Evolutionary conservation across 208 protist species (phyloP), one percentile per base, ranked within the genome.

Genomic region (Naegleria fowleri): DNA sequence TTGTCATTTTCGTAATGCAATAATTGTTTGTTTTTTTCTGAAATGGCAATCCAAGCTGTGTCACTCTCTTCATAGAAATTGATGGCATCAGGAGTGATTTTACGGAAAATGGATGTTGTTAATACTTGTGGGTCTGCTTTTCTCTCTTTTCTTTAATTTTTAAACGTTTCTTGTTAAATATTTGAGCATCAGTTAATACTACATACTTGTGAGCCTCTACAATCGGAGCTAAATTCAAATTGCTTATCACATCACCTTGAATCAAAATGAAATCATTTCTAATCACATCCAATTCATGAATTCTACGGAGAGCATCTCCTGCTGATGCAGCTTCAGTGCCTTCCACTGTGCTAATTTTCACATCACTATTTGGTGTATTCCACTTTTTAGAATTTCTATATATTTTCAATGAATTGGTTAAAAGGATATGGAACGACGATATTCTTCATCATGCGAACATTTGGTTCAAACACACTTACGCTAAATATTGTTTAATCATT

Each of bases 211-310:
- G 83, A 48, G 11, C 15, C 48, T 86, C 29, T 19, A 86, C 33
- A 36, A 86, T 39, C 41, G 83, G 83, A 19, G 16, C 41, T 22
- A 84, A 13, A 51, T 84, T 39, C n/a, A 91, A 13, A 43, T 91
- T 91, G 9, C n/a, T 79, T 0, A 91, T 43, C 0, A 91, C 25
- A 76, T 91, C 90, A 29, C 90, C 90, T 43, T 36, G 25, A 48
- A 91, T 83, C 11, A 91, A 83, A 41, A 91, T 55, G 83, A 91
- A 91, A 51, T 91, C 90, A 40, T 33, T 22, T 41, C 41, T 48
- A 76, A 91, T 91, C 6, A 51, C 11, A 83, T 91, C 59, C 29
- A 67, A 16, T 38, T 15, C 7, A 48, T 48, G 16, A 83, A 91
- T 33, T 52, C 9, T 22, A 48, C 90, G 15, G 29, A 91, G 55